A percentile compares a stretch with the other conserved stretches of the same genome.
phyloP scores from a whole-genome alignment of 1,139 yeast species.

The Candida sp. region DNA sequence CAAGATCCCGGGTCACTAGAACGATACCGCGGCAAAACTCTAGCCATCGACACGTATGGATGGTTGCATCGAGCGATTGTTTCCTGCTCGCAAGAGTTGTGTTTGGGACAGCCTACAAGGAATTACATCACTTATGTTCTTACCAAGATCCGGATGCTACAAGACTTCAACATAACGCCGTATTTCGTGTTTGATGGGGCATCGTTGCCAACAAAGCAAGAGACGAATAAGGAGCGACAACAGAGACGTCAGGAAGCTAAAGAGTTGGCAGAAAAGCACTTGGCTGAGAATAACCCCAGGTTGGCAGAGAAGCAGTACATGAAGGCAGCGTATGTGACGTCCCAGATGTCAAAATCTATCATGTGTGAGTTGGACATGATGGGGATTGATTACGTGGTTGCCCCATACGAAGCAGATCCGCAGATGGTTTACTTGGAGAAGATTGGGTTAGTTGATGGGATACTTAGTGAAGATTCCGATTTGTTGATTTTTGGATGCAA shows the following conservation, averaged over 20 bases:
- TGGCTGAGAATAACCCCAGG: slow-evolving; percentile 54
- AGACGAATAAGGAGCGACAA: slow-evolving; percentile 71
- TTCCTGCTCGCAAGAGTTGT: slow-evolving; percentile 85
- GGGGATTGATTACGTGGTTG: slow-evolving; percentile 77
- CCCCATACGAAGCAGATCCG: slow-evolving; percentile 99
- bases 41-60: slow-evolving; percentile 95
- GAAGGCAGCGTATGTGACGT: slow-evolving; percentile 87
- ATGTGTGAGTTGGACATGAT: slow-evolving; percentile 72
- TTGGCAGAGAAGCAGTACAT: slow-evolving; percentile 72
- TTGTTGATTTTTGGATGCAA: slow-evolving; percentile 87
- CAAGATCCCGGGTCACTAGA: slow-evolving; percentile 64
- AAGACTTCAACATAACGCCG: slow-evolving; percentile 74
- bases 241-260: slow-evolving; percentile 60
- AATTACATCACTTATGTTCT: slow-evolving; percentile 64
- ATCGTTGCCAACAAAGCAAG: slow-evolving; percentile 75
- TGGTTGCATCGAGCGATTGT: slow-evolving; percentile 94
- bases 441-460: slow-evolving; percentile 77
- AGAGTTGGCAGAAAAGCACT: slow-evolving; percentile 53
- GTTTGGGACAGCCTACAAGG: slow-evolving; percentile 70
- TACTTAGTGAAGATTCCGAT: slow-evolving; percentile 95
- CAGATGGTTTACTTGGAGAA: slow-evolving; percentile 93
- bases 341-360: slow-evolving; percentile 87
- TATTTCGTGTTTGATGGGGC: slow-evolving; percentile 97
- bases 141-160: slow-evolving; percentile 68
- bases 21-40: slow-evolving; percentile 70